These are phyloP conservation scores for Phycomyces nitens DNA, from an alignment of 192 early-diverging fungal genomes.

Conservation along the genomic window DNA sequence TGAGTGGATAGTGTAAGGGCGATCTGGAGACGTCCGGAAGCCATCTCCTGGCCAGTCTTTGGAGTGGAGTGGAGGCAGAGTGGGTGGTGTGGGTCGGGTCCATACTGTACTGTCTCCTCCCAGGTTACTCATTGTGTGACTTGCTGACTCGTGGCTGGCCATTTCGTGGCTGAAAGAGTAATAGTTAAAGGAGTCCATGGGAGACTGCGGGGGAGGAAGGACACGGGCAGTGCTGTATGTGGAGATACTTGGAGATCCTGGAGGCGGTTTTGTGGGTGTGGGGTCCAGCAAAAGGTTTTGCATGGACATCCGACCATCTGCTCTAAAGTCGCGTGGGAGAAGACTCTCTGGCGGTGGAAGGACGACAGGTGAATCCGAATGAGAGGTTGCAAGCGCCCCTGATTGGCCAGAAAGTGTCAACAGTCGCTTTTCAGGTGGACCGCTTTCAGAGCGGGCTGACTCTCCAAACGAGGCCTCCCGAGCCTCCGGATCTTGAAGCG, in stretches of 20 bases:
- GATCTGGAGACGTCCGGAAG: background rate
- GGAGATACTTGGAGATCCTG: background rate
- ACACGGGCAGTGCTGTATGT: background rate
- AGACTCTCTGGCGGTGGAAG: background rate
- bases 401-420: background rate
- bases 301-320: constrained; percentile 13
- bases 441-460: background rate
- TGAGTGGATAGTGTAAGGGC: background rate
- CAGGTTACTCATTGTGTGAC: no score
- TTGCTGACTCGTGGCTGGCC: no score
- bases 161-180: no score
- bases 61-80: background rate
- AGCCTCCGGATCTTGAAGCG: background rate
- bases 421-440: background rate
- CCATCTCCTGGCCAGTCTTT: background rate
- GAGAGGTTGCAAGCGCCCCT: background rate
- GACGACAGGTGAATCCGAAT: background rate
- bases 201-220: background rate
- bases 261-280: background rate
- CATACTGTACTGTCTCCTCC: background rate
- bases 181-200: background rate
- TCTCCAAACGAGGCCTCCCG: background rate
- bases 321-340: background rate
- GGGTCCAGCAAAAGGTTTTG: constrained; percentile 4
- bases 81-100: background rate